Percentiles rank a stretch among this genome's conserved stretches.
Conservation (phyloP, 768 basidiomycete species). For the Boletellus ananiceps region DNA sequence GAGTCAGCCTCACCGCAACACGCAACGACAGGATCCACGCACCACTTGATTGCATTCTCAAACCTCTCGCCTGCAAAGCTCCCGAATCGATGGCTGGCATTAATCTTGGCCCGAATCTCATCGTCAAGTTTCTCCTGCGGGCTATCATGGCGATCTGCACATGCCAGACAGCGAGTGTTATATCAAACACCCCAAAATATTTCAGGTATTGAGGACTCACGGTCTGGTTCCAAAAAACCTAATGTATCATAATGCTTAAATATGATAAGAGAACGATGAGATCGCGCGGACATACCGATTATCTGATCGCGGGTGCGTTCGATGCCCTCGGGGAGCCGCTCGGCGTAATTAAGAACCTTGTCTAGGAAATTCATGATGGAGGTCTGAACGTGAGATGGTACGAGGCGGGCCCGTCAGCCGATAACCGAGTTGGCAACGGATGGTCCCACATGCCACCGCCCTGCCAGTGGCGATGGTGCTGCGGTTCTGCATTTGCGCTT, state of each 20-base stretch:
- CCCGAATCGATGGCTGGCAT: slow-evolving; percentile 72
- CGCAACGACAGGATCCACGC: slow-evolving; percentile 8
- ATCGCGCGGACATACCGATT: slow-evolving; percentile 25
- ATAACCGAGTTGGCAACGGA: background rate
- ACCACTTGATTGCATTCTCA: slow-evolving; percentile 83
- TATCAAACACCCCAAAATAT: background rate
- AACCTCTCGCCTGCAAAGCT: slow-evolving; percentile 75
- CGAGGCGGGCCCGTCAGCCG: background rate
- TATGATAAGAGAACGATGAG: background rate
- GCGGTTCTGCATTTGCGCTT: no score
- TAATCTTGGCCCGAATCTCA: slow-evolving; percentile 68
- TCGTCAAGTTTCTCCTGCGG: slow-evolving; percentile 71
- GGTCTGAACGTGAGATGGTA: background rate
- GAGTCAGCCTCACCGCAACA: background rate
- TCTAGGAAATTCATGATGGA: slow-evolving; percentile 39
- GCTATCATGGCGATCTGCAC: slow-evolving; percentile 63
- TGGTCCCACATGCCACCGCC: background rate
- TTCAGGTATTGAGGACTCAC: slow-evolving; percentile 19
- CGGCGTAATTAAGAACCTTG: slow-evolving; percentile 34
- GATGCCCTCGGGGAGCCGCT: slow-evolving; percentile 35
- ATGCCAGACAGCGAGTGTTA: background rate
- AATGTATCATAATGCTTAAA: background rate
- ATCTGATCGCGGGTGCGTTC: slow-evolving; percentile 35
- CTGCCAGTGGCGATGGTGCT: background rate
- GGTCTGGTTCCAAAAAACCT: slow-evolving; percentile 34